These are phyloP conservation scores for Senecio squalidus DNA, from an alignment of 140 eudicot genomes.

Conservation along the genomic window DNA sequence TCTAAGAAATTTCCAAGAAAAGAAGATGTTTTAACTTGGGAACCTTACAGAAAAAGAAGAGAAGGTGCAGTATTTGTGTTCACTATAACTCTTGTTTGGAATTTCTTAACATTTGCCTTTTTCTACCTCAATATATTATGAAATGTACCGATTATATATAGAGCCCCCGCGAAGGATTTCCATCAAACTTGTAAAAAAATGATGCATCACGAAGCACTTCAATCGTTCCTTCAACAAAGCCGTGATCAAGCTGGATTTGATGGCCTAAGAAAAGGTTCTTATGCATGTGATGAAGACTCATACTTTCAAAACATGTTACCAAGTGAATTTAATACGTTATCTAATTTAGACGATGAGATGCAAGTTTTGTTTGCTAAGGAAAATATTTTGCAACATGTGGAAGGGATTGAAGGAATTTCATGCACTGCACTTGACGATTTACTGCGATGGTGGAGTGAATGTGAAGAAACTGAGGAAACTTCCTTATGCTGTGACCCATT, in stretches of 20 bases:
- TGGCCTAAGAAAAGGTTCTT: constrained; percentile 13
- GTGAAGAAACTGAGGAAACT: constrained; percentile 12
- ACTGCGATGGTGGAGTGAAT: constrained; percentile 35
- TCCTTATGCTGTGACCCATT: too few species aligned
- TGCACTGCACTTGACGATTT: constrained; percentile 23
- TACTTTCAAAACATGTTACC: constrained; percentile 19
- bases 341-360: constrained; percentile 17
- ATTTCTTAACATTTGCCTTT: neutral
- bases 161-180: neutral
- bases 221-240: constrained; percentile 18
- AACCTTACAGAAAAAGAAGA: constrained; percentile 16
- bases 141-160: neutral
- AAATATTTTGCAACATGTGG: constrained; percentile 16
- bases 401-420: constrained; percentile 24
- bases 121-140: neutral
- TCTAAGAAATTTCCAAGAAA: constrained; percentile 36
- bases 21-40: constrained; percentile 17
- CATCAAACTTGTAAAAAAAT: constrained; percentile 15
- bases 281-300: constrained; percentile 18
- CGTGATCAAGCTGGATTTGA: constrained; percentile 20
- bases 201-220: constrained; percentile 39
- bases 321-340: constrained; percentile 9
- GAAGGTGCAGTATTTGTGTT: constrained; percentile 10
- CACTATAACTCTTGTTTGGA: constrained; percentile 6
- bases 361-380: constrained; percentile 15